Evolutionary conservation across 2,329 filamentous ascomycete species (phyloP), one percentile per base, ranked within the genome.

Genomic region (Pyricularia grisea): DNA sequence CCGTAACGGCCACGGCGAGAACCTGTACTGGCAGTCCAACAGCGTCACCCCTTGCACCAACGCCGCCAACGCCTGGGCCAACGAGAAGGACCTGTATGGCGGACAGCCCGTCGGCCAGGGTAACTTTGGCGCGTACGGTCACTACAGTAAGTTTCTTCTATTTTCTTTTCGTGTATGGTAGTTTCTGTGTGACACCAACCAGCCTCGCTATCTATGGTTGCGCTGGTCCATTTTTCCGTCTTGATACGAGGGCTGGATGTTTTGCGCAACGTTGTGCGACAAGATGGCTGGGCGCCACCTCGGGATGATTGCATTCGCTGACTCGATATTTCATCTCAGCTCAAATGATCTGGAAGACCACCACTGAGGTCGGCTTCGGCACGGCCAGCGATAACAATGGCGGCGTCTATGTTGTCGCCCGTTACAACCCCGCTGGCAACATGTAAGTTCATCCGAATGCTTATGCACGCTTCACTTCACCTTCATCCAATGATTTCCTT

Each of bases 101-200:
- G 76, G 75, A 5, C 74, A 79, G 72, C 73, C 73, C 36, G 77
- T 79, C 67, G 75, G 75, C 2, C 74, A 78, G 67, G 78, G 77
- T 6, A 70, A 79, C 67, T 77, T 79, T 58, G 71, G 67, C 58
- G 72, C 71, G 0, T 79, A 77, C 50, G 78, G 76, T 2, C 78
- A 79, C 70, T 79, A 76, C 63, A 77, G 75, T 77, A 72, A 73
- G 75, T 72, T n/a, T 31, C 6, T 30, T 3, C 27, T 7, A 14
- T 30, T 63, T 23, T 17, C 28, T 30, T 23, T 33, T 2, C 9
- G 2, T n/a, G 31, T 25, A 9, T 65, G n/a, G 4, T 42, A 2
- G 4, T 42, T 60, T 60, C 10, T 3, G 55, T 4, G 23, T 25
- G n/a, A n/a, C n/a, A n/a, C n/a, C n/a, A n/a, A n/a, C n/a, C n/a